These are phyloP conservation scores for Haplosporangium gracile DNA, from an alignment of 192 early-diverging fungal genomes.

Conservation along the genomic window DNA sequence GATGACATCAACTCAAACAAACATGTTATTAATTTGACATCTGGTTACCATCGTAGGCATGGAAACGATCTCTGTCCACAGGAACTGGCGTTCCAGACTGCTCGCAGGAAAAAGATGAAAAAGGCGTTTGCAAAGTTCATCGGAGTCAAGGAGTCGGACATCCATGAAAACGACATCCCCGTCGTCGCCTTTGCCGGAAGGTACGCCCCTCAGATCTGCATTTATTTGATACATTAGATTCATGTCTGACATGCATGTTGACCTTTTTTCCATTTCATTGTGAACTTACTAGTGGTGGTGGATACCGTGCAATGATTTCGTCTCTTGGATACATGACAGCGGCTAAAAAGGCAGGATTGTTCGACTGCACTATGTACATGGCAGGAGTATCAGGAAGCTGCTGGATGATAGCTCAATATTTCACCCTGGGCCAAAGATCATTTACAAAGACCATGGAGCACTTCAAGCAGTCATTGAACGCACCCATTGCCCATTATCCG, in stretches of 20 bases:
- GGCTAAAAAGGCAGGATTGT: conserved; percentile 73
- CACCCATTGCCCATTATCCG: conserved; percentile 40
- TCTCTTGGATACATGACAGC: conserved; percentile 75
- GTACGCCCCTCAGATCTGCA: conserved; percentile 11
- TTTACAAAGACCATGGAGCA: conserved; percentile 50
- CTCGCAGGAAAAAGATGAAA: conserved; percentile 64
- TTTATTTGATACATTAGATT: background rate
- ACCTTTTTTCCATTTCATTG: background rate
- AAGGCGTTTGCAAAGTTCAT: conserved; percentile 85
- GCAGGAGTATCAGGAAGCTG: conserved; percentile 74
- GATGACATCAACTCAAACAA: background rate
- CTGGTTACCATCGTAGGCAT: conserved; percentile 24
- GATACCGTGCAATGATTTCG: conserved; percentile 87
- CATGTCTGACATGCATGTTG: background rate
- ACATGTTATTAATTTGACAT: conserved; percentile 15
- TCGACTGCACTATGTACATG: conserved; percentile 79
- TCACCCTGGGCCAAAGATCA: conserved; percentile 55
- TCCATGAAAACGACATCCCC: conserved; percentile 79
- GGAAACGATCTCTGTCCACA: conserved; percentile 57
- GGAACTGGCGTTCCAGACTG: conserved; percentile 61
- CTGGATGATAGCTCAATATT: conserved; percentile 71
- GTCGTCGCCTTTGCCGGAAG: conserved; percentile 77
- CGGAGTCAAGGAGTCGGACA: conserved; percentile 70
- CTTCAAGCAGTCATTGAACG: conserved; percentile 37
- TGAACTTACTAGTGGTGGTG: conserved; percentile 72